Evolutionary conservation across 1,284 basidiomycete genomes (phyloP).

Genomic region (Ustilago loliicola): DNA sequence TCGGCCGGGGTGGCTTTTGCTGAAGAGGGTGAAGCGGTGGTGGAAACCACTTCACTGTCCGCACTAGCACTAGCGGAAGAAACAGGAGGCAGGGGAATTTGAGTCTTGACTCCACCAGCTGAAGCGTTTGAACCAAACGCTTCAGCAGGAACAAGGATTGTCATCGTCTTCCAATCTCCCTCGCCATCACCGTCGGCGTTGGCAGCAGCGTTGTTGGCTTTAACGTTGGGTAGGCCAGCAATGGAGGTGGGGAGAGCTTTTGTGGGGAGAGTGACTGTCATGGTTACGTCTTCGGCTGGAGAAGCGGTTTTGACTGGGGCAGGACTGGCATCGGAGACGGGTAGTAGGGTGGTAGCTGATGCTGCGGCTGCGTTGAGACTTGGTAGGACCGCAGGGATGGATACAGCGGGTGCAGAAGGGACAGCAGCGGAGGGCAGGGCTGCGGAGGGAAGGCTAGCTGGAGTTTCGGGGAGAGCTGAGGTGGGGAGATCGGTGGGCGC

Average conservation of each 20-base stretch:
- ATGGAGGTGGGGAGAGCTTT: conserved; percentile 29
- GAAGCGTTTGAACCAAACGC: conserved; percentile 38
- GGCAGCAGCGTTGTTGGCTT: conserved; percentile 8
- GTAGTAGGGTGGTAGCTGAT: conserved; percentile 23
- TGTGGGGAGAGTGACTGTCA: conserved; percentile 44
- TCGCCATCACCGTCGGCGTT: conserved; percentile 10
- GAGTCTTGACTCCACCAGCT: conserved; percentile 19
- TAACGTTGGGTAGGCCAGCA: conserved; percentile 19
- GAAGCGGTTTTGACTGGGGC: background rate
- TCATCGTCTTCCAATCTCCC: conserved; percentile 48
- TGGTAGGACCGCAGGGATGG: conserved; percentile 8
- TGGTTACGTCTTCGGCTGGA: conserved; percentile 26
- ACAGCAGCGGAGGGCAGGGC: conserved; percentile 8
- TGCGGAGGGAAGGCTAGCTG: background rate
- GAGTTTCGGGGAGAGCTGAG: background rate
- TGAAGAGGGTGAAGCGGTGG: conserved; percentile 2
- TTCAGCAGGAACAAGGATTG: conserved; percentile 42
- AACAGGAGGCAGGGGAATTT: conserved; percentile 13
- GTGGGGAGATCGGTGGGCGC: background rate
- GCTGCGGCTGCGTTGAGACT: conserved; percentile 30
- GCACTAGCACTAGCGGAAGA: conserved; percentile 17
- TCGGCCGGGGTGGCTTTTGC: conserved; percentile 1
- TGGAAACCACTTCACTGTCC: conserved; percentile 2
- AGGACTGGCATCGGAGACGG: conserved; percentile 17
- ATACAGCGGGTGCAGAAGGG: conserved; percentile 3